phyloP scores from a whole-genome alignment of 2,329 filamentous ascomycete genomes.

The Cladosporium velox region DNA sequence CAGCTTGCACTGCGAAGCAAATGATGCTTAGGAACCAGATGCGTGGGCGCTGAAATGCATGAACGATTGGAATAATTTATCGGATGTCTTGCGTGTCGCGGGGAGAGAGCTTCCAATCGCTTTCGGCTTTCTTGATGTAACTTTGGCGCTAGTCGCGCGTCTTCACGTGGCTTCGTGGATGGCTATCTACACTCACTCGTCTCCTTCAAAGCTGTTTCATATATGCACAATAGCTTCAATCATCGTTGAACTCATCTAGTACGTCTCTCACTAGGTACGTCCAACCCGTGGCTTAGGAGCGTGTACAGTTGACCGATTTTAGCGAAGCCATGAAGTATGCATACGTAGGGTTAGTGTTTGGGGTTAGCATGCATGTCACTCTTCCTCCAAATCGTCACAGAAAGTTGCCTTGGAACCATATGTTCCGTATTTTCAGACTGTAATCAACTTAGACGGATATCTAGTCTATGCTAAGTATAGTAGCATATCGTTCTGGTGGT shows the following conservation, averaged over 20 bases:
- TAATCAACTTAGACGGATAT: background rate
- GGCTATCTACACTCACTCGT: background rate
- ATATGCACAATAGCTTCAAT: background rate
- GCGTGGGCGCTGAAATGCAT: background rate
- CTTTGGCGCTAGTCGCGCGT: background rate
- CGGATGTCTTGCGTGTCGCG: background rate
- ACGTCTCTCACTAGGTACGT: background rate
- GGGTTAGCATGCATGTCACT: background rate
- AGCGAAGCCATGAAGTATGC: background rate
- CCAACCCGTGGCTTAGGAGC: background rate
- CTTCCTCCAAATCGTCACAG: background rate
- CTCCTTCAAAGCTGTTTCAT: background rate
- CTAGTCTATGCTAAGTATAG: background rate
- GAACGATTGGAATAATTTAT: background rate
- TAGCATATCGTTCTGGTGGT: background rate
- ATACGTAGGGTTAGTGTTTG: background rate
- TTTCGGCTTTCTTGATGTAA: background rate
- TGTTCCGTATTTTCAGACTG: rapidly evolving
- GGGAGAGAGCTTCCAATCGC: background rate
- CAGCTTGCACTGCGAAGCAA: background rate
- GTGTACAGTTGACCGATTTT: background rate
- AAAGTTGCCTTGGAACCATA: background rate
- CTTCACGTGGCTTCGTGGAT: background rate
- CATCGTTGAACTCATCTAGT: no score
- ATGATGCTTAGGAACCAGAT: background rate